Percentiles rank a stretch among this genome's conserved stretches.
Evolutionary conservation across 1,284 basidiomycete genomes (phyloP).

Genomic region (Boletus sp.): DNA sequence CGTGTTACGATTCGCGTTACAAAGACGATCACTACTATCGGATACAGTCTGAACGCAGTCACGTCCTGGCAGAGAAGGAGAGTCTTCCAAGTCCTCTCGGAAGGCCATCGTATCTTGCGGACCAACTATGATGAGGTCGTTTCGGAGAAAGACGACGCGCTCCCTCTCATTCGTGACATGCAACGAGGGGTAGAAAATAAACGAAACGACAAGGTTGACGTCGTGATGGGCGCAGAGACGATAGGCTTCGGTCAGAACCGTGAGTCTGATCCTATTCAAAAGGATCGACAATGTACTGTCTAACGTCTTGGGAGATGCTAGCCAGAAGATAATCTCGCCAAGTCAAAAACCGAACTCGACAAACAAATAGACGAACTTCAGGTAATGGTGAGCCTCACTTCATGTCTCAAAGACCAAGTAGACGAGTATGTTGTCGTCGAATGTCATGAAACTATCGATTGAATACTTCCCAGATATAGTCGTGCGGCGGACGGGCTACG

Average conservation of each 20-base stretch:
- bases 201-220: slow-evolving; percentile 70
- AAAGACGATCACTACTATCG: slow-evolving; percentile 87
- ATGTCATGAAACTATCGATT: background rate
- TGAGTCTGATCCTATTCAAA: slow-evolving; percentile 47
- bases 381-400: slow-evolving; percentile 74
- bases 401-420: slow-evolving; percentile 86
- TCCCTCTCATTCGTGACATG: slow-evolving; percentile 59
- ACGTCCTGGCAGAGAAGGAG: slow-evolving; percentile 80
- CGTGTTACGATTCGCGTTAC: slow-evolving; percentile 9
- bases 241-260: slow-evolving; percentile 78
- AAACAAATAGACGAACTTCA: slow-evolving; percentile 89
- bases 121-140: slow-evolving; percentile 69
- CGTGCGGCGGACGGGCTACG: slow-evolving; percentile 90
- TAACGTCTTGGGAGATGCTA: slow-evolving; percentile 47
- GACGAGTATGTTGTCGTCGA: slow-evolving; percentile 71
- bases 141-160: slow-evolving; percentile 74
- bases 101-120: slow-evolving; percentile 76
- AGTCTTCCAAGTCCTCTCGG: slow-evolving; percentile 73
- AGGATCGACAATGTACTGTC: slow-evolving; percentile 14
- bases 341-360: slow-evolving; percentile 79
- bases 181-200: slow-evolving; percentile 60
- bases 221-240: slow-evolving; percentile 74
- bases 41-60: slow-evolving; percentile 78
- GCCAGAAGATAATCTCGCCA: slow-evolving; percentile 85
- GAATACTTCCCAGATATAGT: slow-evolving; percentile 59